Evolutionary conservation across 2,329 filamentous ascomycete genomes (phyloP).

Genomic region (Cordyceps javanica): DNA sequence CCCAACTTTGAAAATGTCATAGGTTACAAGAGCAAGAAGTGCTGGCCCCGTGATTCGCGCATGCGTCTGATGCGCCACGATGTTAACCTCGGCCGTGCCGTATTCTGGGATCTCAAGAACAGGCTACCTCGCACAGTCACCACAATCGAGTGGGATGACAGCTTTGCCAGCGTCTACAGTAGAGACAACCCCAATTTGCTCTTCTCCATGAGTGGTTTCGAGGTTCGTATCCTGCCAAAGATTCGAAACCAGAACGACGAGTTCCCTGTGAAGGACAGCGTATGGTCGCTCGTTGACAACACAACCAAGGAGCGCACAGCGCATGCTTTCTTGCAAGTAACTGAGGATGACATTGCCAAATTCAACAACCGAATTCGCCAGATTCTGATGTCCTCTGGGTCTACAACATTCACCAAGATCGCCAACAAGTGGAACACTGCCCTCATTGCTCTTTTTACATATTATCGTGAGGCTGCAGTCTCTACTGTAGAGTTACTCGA

Average conservation of each 20-base stretch:
- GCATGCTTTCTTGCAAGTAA: slow-evolving; percentile 95
- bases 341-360: slow-evolving; percentile 95
- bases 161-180: slow-evolving; percentile 96
- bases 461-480: slow-evolving; percentile 95
- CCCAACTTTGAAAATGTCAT: slow-evolving; percentile 99
- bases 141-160: slow-evolving; percentile 98
- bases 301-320: slow-evolving; percentile 95
- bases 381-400: slow-evolving; percentile 99
- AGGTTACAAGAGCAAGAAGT: slow-evolving; percentile 98
- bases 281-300: slow-evolving; percentile 96
- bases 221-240: slow-evolving; percentile 94
- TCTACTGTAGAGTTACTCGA: slow-evolving; percentile 91
- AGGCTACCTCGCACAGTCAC: slow-evolving; percentile 89
- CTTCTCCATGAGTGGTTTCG: slow-evolving; percentile 97
- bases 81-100: slow-evolving; percentile 92
- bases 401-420: slow-evolving; percentile 98
- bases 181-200: slow-evolving; percentile 94
- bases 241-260: slow-evolving; percentile 92
- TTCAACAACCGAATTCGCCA: slow-evolving; percentile 99
- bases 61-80: slow-evolving; percentile 99
- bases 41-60: slow-evolving; percentile 94
- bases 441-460: slow-evolving; percentile 93
- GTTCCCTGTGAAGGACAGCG: slow-evolving; percentile 94
- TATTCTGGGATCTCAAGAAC: slow-evolving; percentile 99
- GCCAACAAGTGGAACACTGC: slow-evolving; percentile 99